Evolutionary conservation across 768 basidiomycete genomes (phyloP), one percentile per base, ranked within the genome.

Genomic region (Lentinula sp.): DNA sequence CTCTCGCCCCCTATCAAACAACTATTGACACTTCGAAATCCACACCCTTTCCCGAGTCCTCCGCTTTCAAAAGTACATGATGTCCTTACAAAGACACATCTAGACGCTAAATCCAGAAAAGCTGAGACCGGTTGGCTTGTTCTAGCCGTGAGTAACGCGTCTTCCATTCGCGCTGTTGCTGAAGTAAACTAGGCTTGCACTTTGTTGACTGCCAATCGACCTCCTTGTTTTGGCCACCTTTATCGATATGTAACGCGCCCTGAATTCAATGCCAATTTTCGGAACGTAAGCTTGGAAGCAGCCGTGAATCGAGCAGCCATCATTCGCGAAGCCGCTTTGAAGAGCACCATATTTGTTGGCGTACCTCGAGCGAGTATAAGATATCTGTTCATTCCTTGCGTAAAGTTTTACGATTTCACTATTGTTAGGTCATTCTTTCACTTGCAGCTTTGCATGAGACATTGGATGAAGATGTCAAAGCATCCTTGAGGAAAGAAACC

Each of bases 311-410:
- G 81, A 70, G 91, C 90, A 64, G 90, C 91, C 65, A 71, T 93
- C 65, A 94, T 96, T 85, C 82, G 94, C 49, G 94, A 96, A 77
- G 84, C 91, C 35, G 91, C 90, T 35, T 69, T 96, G 71, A 96
- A 96, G 77, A 93, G 91, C 69, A 83, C 85, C 68, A 90, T 94
- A 67, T 95, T 96, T 70, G 85, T 93, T 59, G 91, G 92, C 49
- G 90, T 93, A 59, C 91, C 92, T 66, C 81, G 90, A 71, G 91
- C 28, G 28, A 28, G 28, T 28, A 28, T 91, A 70, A 77, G 85
- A 73, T 43, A 50, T 59, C 59, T 53, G 52, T 32, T 10, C 3
- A 18, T 9, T 39, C 8, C 5, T 10, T 6, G 37, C 16, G 12
- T 8, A 43, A 20, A 6, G 16, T 8, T 33, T 12, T 32, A 6